Evolutionary conservation across 1,284 basidiomycete species (phyloP), one percentile per base, ranked within the genome.

Genomic region (Trametes hirsuta): DNA sequence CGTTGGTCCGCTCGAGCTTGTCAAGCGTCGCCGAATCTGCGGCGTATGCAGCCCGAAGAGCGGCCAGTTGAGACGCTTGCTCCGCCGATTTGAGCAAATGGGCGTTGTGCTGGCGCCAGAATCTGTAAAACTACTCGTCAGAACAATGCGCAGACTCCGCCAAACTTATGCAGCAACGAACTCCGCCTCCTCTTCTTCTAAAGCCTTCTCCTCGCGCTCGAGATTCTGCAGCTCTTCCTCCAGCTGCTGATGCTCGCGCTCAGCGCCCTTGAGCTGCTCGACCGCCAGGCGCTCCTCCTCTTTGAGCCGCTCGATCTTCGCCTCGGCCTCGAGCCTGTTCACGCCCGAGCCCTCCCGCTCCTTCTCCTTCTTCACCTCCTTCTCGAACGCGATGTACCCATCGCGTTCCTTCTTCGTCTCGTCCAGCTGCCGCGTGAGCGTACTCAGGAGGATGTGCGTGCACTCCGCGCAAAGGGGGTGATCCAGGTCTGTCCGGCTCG

Each of bases 381-480:
- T 89, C 76, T 97, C 95, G 69, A 95, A 98, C 0, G 90, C 91
- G 62, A 94, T 86, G 71, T 97, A 97, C 0, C 94, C 93, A 68
- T 98, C 96, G 49, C 94, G 80, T 71, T 98, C 96, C 70, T 90
- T 90, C 74, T 91, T 93, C 3, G 91, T 89, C 75, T 97, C 93
- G 58, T 97, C 94, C 11, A 98, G 82, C 71, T 95, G 90, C 44
- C 85, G 84, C 68, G 91, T 88, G 54, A 98, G 85, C 35, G 87
- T 85, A 4, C 82, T 81, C 46, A 97, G 84, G 46, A 98, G 77
- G 54, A 91, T 84, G 68, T 93, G 88, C 2, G 95, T 94, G 74
- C 97, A 99, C 70, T 97, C 95, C 1, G 90, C 86, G 73, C 97
- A 99, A 10, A 99, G 82, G 3, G 97, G 97, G 74, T 99, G 97